These are phyloP conservation scores for Aspergillus affinis DNA, from an alignment of 495 filamentous ascomycete genomes.

Conservation along the genomic window DNA sequence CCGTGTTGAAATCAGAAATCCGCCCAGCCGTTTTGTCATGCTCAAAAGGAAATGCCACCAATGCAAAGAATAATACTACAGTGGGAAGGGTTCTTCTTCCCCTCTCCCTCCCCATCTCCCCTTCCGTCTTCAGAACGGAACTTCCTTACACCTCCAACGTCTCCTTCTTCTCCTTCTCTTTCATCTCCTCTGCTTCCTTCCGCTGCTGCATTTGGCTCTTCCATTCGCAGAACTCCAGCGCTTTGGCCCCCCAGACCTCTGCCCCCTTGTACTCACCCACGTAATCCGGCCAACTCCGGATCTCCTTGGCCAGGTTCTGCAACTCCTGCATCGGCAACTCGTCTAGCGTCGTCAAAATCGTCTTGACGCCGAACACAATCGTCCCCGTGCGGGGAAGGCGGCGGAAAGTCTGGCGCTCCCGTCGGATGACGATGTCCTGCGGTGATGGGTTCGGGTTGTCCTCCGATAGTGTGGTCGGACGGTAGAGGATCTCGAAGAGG, in stretches of 20 bases:
- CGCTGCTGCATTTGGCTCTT: constrained; percentile 6
- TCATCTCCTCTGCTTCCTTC: constrained; percentile 1
- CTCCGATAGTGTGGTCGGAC: constrained; percentile 33
- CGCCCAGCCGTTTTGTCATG: constrained; percentile 34
- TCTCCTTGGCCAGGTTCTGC: constrained; percentile 46
- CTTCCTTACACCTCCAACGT: constrained; percentile 24
- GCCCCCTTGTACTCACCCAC: constrained; percentile 54
- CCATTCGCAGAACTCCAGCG: constrained; percentile 45
- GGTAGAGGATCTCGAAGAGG: constrained; percentile 44
- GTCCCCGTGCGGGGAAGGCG: constrained; percentile 46
- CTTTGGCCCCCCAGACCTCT: constrained; percentile 47
- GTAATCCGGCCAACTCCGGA: constrained; percentile 52
- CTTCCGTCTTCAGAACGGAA: not conserved
- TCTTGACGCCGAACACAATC: constrained; percentile 57
- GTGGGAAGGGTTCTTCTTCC: constrained; percentile 4
- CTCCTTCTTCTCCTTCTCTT: constrained; percentile 10
- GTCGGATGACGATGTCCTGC: constrained; percentile 47
- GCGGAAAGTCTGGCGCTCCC: constrained; percentile 57
- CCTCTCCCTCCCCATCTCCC: constrained; percentile 17
- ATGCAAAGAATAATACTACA: constrained; percentile 23
- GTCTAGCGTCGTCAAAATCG: constrained; percentile 45
- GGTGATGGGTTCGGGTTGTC: constrained; percentile 36
- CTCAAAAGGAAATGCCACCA: constrained; percentile 17
- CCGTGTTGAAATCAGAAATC: constrained; percentile 34
- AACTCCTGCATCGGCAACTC: constrained; percentile 47